Evolutionary conservation across 2,329 filamentous ascomycete species (phyloP), one percentile per base, ranked within the genome.

Genomic region (Cladosporium sp.): DNA sequence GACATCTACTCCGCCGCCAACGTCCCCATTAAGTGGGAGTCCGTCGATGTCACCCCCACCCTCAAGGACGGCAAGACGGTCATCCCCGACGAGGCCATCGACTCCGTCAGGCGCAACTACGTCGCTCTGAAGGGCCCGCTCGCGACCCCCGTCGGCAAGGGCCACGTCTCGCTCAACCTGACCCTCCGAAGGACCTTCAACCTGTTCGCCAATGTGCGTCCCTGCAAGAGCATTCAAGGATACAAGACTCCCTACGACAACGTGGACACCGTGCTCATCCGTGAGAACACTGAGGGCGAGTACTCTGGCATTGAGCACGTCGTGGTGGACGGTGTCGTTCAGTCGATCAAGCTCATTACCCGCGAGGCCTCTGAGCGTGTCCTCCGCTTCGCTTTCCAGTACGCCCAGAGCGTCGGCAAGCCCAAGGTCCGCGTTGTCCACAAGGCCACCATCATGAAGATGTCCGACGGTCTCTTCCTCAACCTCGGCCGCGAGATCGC

Each of bases 371-470:
- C 84, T 61, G 93, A 98, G 84, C 87, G 93, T 65, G 93, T 98
- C 52, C 84, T 97, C 62, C 86, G 91, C 70, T 98, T 90, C 74
- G 93, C 95, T 66, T 98, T 98, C 85, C 92, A 98, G 78, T 90
- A 98, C 72, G 93, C 93, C 64, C 82, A 93, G 74, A 83, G 89
- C 65, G 87, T 96, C 68, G 90, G 91, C 76, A 88, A 89, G 80
- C 91, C 84, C 72, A 96, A 96, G 87, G 92, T 97, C 68, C 89
- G 91, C 69, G 92, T 90, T 56, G 91, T 97, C 59, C 93, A 98
- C 87, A 98, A 98, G 84, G 93, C 93, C 72, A 97, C 93, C 70
- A 98, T 98, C 79, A 98, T 98, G 93, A 98, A 98, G 85, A 95
- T 96, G 89, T 92, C 87, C 70, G 93, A 98, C 73, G 93, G 93